Evolutionary conservation across 306 rosid genomes (phyloP), one percentile per base, ranked within the genome.

Genomic region (Vigna angularis): DNA sequence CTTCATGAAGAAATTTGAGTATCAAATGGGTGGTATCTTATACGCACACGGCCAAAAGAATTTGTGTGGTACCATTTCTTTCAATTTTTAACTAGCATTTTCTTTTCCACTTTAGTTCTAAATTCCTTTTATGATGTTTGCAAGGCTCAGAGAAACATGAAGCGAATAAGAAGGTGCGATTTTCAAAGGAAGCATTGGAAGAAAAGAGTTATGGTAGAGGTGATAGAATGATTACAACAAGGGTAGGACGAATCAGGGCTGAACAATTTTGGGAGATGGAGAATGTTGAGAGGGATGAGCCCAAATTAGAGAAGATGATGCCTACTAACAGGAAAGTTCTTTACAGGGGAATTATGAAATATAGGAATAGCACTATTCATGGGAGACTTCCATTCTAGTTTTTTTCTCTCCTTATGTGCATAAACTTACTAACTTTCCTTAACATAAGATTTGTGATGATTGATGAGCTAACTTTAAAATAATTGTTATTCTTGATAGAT

Each of bases 1-100:
- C 81, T 91, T 93, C 88, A 91, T 93, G 93, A 82, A 87, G 78
- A 81, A 84, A 67, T 58, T 93, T 38, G 97, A 91, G 67, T 79
- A 59, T 65, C 90, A 91, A 85, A 70, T 85, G 28, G 76, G 83
- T 62, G 85, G 78, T 30, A 45, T 65, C 42, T 62, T 77, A 16
- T 47, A 44, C 22, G 18, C 74, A n/a, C 78, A 28, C 2, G 16
- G 15, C 62, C 30, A 55, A 55, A 20, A 55, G 32, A 20, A 55
- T 55, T 9, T 55, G 32, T 3, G 62, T 22, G 62, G 32, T 87
- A 32, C 1, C 4, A 38, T 22, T 38, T 16, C 28, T 50, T 50
- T 20, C 11, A 30, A 57, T 11, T 16, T 30, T 58, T 32, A 49
- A 7, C 12, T 9, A 0, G 5, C 14, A 58, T 34, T 34, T 34